Percentiles rank a stretch among this genome's conserved stretches.
Evolutionary conservation across 2,329 filamentous ascomycete species (phyloP).

Genomic region (Trichoderma harzianum): DNA sequence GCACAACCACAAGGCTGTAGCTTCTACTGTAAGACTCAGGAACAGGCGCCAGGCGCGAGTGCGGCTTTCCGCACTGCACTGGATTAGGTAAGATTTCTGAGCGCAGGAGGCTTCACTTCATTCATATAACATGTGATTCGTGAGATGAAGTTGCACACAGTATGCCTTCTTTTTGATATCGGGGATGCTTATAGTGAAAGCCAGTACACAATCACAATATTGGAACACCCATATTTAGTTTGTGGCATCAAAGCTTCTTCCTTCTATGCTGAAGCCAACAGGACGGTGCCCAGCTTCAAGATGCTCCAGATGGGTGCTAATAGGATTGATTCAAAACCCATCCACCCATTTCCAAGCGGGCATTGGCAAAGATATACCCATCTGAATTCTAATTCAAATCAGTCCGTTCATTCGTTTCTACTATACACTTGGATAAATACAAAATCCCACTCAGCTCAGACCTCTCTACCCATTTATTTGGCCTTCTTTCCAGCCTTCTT

Average conservation of each 20-base stretch:
- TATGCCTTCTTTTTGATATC: background rate
- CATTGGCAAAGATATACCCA: background rate
- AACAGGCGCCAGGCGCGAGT: background rate
- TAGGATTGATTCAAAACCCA: background rate
- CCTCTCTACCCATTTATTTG: constrained; percentile 24
- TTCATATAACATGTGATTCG: background rate
- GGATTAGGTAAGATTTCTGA: background rate
- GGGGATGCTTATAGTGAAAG: background rate
- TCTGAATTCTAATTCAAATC: background rate
- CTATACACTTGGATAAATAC: background rate
- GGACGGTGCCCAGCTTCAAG: background rate
- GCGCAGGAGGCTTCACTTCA: background rate
- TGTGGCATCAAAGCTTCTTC: background rate
- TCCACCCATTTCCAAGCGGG: background rate
- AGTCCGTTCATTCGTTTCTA: background rate
- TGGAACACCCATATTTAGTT: background rate
- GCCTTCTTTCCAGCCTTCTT: constrained; percentile 36
- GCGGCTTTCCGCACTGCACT: background rate
- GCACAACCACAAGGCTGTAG: background rate
- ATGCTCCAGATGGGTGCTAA: background rate
- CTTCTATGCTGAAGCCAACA: too few species aligned
- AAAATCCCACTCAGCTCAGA: background rate
- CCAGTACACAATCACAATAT: background rate
- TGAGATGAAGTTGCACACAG: background rate
- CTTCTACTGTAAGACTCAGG: background rate